Percentiles rank a stretch among this genome's conserved stretches.
Conservation (phyloP, 257 asterid species). For the Anisodus tanguticus region DNA sequence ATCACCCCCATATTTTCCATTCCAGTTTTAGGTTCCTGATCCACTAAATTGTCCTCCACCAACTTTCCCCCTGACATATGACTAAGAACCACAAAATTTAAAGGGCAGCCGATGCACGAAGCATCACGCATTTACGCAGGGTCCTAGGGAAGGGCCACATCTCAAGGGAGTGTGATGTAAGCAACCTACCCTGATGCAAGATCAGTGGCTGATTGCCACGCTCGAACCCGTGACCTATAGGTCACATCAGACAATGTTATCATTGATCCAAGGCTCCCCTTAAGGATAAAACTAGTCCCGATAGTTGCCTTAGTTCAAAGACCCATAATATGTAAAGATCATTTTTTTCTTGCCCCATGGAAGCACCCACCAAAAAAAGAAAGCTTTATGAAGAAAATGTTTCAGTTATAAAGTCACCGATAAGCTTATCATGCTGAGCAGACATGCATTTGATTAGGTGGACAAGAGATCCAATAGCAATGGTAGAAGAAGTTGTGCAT, state of each 20-base stretch:
- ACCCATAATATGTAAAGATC: neutral
- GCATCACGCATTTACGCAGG: too few relatives aligned
- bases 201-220: too few relatives aligned
- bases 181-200: too few relatives aligned
- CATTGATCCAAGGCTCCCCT: too few relatives aligned
- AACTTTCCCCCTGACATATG: neutral
- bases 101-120: too few relatives aligned
- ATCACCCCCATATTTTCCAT: neutral
- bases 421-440: neutral
- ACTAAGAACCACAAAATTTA: neutral
- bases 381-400: conserved; percentile 19
- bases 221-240: too few relatives aligned
- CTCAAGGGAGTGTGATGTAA: too few relatives aligned
- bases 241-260: too few relatives aligned
- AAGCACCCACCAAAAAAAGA: neutral
- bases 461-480: neutral
- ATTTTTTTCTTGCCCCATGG: conserved; percentile 21
- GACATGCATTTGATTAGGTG: conserved; percentile 4
- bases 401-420: neutral
- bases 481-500: conserved; percentile 12
- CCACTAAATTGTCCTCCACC: neutral
- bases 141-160: too few relatives aligned
- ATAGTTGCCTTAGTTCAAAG: neutral
- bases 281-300: neutral
- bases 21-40: neutral